Conservation (phyloP, 1,284 basidiomycete species). For the Apiotrichum domesticum region DNA sequence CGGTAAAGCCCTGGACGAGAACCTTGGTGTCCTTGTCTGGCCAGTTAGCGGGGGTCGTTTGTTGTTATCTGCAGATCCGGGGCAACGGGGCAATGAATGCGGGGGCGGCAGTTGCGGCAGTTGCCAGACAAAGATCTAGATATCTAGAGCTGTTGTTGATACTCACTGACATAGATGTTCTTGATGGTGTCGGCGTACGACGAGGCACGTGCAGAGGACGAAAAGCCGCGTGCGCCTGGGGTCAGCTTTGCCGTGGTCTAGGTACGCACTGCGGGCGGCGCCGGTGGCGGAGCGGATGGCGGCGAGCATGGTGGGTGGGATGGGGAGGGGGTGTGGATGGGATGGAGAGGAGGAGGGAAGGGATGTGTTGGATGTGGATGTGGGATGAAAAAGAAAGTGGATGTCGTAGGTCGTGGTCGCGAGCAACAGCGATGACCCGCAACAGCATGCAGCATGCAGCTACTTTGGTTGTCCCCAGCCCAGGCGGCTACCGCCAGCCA, state of each 20-base stretch:
- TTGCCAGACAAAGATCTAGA: no score
- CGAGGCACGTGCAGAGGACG: conserved; percentile 60
- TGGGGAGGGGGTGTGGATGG: background rate
- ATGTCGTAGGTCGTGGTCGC: no score
- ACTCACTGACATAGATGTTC: conserved; percentile 72
- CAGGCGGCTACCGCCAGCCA: no score
- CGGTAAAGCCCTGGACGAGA: conserved; percentile 88
- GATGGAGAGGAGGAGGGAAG: conserved; percentile 3
- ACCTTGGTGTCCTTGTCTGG: conserved; percentile 86
- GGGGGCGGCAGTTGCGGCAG: no score
- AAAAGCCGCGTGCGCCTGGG: conserved; percentile 53
- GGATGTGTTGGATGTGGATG: background rate
- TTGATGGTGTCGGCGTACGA: conserved; percentile 84
- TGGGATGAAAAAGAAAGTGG: no score
- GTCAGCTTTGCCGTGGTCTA: background rate
- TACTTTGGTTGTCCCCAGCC: no score
- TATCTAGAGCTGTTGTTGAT: background rate
- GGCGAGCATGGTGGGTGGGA: conserved; percentile 14
- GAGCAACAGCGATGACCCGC: no score
- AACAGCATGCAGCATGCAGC: no score
- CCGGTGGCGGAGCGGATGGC: conserved; percentile 26
- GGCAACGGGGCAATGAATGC: no score
- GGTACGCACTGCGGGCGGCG: conserved; percentile 24
- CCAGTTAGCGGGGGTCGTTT: conserved; percentile 19
- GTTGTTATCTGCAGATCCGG: background rate